Evolutionary conservation across 2,329 filamentous ascomycete genomes (phyloP).

Genomic region (Hymenoscyphus infarciens): DNA sequence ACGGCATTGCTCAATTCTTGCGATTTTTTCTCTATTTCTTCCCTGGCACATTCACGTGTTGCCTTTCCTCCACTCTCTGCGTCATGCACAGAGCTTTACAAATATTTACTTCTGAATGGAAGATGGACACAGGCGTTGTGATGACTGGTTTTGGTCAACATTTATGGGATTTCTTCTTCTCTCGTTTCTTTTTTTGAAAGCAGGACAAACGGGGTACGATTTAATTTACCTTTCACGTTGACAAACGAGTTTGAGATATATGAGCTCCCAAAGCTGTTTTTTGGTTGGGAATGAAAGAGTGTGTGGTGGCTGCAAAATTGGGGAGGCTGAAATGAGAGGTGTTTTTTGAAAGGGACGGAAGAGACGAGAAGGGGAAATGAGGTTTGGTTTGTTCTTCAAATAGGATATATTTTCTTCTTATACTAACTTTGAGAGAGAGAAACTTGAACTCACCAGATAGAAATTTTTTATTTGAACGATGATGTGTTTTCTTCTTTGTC

Average conservation of each 20-base stretch:
- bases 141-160: neutral
- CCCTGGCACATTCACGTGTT: neutral
- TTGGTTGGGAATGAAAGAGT: neutral
- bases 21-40: neutral
- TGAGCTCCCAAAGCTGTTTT: neutral
- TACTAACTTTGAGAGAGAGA: neutral
- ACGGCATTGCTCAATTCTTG: slow-evolving; percentile 6
- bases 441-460: neutral
- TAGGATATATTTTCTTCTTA: neutral
- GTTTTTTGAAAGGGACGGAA: neutral
- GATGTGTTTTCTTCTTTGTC: neutral
- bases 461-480: neutral
- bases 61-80: neutral
- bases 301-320: neutral
- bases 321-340: neutral
- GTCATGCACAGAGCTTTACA: neutral
- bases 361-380: neutral
- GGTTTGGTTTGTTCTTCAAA: neutral
- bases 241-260: neutral
- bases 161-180: neutral
- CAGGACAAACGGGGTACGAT: neutral
- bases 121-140: neutral
- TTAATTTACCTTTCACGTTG: neutral
- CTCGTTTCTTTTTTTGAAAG: slow-evolving; percentile 1
- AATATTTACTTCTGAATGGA: neutral